Conservation (phyloP, 306 rosid genomes). For the Prinsepia uniflora region DNA sequence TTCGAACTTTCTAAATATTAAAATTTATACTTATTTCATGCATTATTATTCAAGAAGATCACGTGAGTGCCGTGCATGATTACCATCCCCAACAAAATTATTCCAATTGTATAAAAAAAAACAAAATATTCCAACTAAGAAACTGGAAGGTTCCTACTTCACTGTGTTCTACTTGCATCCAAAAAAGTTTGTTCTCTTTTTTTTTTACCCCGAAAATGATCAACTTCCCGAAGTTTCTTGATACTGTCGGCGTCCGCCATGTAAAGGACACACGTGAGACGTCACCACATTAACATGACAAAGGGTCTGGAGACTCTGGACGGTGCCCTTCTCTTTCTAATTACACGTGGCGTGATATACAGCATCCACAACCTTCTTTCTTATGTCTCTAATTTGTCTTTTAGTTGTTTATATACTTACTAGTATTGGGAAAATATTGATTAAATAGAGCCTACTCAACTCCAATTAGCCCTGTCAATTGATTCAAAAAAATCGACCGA, state of each 20-base stretch:
- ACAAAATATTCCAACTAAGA: too few relatives aligned
- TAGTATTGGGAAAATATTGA: slow-evolving; percentile 4
- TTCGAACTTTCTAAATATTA: too few relatives aligned
- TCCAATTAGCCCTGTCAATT: too few relatives aligned
- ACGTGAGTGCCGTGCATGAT: too few relatives aligned
- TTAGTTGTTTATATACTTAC: not conserved
- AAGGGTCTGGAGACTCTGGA: not conserved
- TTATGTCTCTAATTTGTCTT: not conserved
- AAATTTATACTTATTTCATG: too few relatives aligned
- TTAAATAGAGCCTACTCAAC: not conserved
- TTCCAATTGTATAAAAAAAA: too few relatives aligned
- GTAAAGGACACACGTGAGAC: not conserved
- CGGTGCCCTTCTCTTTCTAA: too few relatives aligned
- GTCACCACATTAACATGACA: not conserved
- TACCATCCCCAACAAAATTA: too few relatives aligned
- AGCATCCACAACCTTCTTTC: not conserved
- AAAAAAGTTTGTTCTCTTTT: not conserved
- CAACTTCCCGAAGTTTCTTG: not conserved
- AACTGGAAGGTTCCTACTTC: too few relatives aligned
- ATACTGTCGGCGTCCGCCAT: not conserved
- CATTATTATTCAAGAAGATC: too few relatives aligned
- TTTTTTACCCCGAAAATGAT: not conserved
- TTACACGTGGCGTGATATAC: not conserved
- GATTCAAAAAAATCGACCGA: too few relatives aligned
- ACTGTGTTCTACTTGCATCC: too few relatives aligned